Base-by-base conservation (phyloP, 2,329 filamentous ascomycete species). In the Nigrograna mackinnonii region DNA sequence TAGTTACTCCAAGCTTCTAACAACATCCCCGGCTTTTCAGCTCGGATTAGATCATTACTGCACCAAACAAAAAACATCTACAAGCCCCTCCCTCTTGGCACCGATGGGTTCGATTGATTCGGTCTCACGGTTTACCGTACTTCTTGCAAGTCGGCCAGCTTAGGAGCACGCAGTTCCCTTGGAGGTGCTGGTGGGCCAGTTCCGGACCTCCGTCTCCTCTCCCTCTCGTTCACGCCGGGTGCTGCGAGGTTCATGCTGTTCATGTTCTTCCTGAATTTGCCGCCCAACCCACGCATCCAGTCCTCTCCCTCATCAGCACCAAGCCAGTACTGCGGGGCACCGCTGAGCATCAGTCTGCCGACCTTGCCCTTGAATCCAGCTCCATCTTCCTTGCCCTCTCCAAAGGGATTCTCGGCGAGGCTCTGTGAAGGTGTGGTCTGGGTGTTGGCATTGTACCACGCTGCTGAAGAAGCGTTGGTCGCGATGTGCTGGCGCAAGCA, bases 281-380 rank as follows among this genome's bases (percentile, higher is more conserved):
- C 79, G 49, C 79, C 76, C 52, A 84, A 74, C 7, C 77, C 79
- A 35, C 79, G 77, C 58, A 85, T 79, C 88, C 88, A 94, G 46
- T 84, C 83, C 36, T 84, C 68, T 44, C 80, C 75, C 46, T 77
- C 81, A 43, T 82, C 72, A 38, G 82, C 82, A 47, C 87, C 87
- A 13, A 95, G 74, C 91, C 91, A 96, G 72, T 95, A 96, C 43
- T 77, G 78, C 52, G 80, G 81, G 28, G 87, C 87, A 18, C 89
- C 76, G 7, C 78, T 79, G 20, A 95, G 78, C 87, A 96, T 88
- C 22, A 80, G 62, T 38, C 91, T 79, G n/a, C 91, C 91, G 9
- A 95, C 60, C 57, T 82, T 84, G 22, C 91, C 91, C 65, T 79
- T 80, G 82, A 87, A 91, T 14, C 91, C 91, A 48, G 86, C 79